Evolutionary conservation across 768 basidiomycete genomes (phyloP), one percentile per base, ranked within the genome.

Genomic region (Phanerodontia chrysosporium): DNA sequence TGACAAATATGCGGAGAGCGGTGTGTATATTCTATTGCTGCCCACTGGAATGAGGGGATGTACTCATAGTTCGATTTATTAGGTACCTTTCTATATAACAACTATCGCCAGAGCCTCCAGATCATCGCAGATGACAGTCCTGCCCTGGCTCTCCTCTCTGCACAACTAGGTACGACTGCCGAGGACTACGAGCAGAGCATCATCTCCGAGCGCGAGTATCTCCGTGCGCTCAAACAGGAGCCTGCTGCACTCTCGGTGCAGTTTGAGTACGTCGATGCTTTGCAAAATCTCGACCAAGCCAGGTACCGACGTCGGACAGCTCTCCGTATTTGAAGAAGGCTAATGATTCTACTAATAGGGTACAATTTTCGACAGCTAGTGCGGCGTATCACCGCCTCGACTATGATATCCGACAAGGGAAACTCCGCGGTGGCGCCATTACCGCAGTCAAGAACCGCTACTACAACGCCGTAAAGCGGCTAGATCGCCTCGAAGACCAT

Each of bases 1-100:
- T n/a, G n/a, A n/a, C n/a, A n/a, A n/a, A n/a, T n/a, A 69, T 48
- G 58, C 57, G 0, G 62, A 61, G 2, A 52, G 67, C 0, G n/a
- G n/a, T n/a, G n/a, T 69, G 72, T 71, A 60, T 27, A 45, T 48
- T 45, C 14, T 7, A 35, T 35, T 35, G 8, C 32, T 7, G 14
- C 14, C 32, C 32, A 39, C 39, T 35, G 8, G 18, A 28, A 3
- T n/a, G n/a, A 2, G 45, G 16, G 45, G 12, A 9, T 8, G n/a
- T 35, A 14, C 32, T 35, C 14, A 35, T 68, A 66, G 32, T 18
- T 68, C 0, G 56, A 65, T 16, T 48, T 59, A 0, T 57, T 67
- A 14, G 10, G 49, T 1, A 18, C n/a, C 6, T n/a, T n/a, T n/a
- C n/a, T n/a, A n/a, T n/a, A n/a, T n/a, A n/a, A n/a, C n/a, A n/a